Percentiles rank a stretch among this genome's conserved stretches.
These are phyloP conservation scores for Monosporascus sp. DNA, from an alignment of 2,329 filamentous ascomycete species.

Conservation along the genomic window DNA sequence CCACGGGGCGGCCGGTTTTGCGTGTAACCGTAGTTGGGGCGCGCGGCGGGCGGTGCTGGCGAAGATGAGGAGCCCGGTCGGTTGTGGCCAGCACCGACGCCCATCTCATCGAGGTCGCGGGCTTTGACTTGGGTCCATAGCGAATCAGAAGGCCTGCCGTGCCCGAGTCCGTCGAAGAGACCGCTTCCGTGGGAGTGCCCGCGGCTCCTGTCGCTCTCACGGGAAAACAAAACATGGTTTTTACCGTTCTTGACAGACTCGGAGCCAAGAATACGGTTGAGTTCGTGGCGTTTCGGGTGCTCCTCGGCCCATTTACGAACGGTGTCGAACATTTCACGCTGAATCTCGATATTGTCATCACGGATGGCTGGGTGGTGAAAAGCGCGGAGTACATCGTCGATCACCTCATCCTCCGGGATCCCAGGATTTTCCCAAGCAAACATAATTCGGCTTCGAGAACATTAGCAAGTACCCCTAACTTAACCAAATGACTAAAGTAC, in stretches of 20 bases:
- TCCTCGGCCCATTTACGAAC: conserved; percentile 77
- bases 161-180: conserved; percentile 37
- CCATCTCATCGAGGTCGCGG: conserved; percentile 52
- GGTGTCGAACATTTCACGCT: conserved; percentile 81
- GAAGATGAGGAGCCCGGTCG: conserved; percentile 27
- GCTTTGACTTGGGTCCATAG: conserved; percentile 58
- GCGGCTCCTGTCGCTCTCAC: conserved; percentile 24
- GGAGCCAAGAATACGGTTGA: conserved; percentile 74
- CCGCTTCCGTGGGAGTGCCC: conserved; percentile 40
- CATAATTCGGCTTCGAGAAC: conserved; percentile 59
- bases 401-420: conserved; percentile 75
- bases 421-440: conserved; percentile 90
- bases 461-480: conserved; percentile 13
- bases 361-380: conserved; percentile 90
- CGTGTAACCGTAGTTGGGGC: conserved; percentile 38
- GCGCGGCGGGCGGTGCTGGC: conserved; percentile 21
- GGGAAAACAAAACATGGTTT: conserved; percentile 59
- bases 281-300: conserved; percentile 58
- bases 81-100: conserved; percentile 39
- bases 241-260: conserved; percentile 77
- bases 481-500: conserved; percentile 20
- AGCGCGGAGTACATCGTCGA: conserved; percentile 72
- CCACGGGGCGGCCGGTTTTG: conserved; percentile 22
- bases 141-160: conserved; percentile 54
- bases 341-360: conserved; percentile 70